These are phyloP conservation scores for Exophiala phaeomuriformis DNA, from an alignment of 2,329 filamentous ascomycete genomes.

Conservation along the genomic window DNA sequence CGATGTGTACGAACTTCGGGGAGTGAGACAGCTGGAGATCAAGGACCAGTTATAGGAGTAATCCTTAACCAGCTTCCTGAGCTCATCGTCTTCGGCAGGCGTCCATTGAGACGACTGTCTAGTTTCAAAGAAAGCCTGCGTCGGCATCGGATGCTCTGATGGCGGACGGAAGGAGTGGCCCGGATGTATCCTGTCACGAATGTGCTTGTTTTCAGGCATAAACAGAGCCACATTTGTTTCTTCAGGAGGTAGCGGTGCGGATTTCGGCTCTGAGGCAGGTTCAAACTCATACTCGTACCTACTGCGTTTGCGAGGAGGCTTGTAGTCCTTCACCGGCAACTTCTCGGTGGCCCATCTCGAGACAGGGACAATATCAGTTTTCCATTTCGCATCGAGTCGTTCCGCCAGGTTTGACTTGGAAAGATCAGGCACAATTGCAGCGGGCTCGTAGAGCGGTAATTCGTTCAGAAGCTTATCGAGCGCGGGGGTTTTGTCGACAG, in stretches of 20 bases:
- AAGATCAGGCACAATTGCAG: slow-evolving; percentile 45
- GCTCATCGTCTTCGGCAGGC: slow-evolving; percentile 78
- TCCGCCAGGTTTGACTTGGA: slow-evolving; percentile 30
- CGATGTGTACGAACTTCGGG: slow-evolving; percentile 70
- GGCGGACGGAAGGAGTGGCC: slow-evolving; percentile 90
- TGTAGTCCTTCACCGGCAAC: slow-evolving; percentile 60
- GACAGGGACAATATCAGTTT: slow-evolving; percentile 68
- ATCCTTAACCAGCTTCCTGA: slow-evolving; percentile 76
- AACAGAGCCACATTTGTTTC: slow-evolving; percentile 79
- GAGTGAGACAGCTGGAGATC: slow-evolving; percentile 71
- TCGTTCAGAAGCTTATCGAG: slow-evolving; percentile 72
- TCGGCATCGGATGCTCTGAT: slow-evolving; percentile 84
- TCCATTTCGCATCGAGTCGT: slow-evolving; percentile 65
- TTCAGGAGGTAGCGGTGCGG: slow-evolving; percentile 55
- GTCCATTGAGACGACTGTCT: slow-evolving; percentile 88
- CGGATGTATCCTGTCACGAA: slow-evolving; percentile 81
- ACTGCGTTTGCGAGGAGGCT: slow-evolving; percentile 66
- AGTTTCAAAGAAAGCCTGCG: slow-evolving; percentile 81
- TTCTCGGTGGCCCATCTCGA: slow-evolving; percentile 82
- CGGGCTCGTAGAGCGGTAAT: slow-evolving; percentile 68
- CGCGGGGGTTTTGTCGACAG: slow-evolving; percentile 63
- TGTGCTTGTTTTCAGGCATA: slow-evolving; percentile 77
- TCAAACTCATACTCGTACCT: slow-evolving; percentile 79
- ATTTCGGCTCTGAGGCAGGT: slow-evolving; percentile 50
- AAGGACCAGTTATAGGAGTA: slow-evolving; percentile 98